Conservation (phyloP, 768 basidiomycete species). For the Bullera alba region DNA sequence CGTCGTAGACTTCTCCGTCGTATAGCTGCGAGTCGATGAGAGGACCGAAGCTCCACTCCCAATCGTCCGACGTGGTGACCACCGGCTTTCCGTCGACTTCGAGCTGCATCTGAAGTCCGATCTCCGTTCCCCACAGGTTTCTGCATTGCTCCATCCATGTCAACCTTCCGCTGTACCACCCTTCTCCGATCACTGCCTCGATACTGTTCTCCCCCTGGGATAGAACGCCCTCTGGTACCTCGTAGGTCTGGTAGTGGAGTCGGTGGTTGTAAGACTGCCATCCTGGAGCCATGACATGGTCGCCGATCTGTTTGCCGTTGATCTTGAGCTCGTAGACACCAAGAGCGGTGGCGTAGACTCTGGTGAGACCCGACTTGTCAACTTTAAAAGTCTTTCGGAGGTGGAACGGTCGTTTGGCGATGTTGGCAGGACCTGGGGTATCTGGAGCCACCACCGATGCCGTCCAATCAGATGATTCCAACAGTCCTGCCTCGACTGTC, state of each 20-base stretch:
- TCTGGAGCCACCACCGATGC: slow-evolving; percentile 7
- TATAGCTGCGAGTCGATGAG: slow-evolving; percentile 16
- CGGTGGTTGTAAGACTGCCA: slow-evolving; percentile 35
- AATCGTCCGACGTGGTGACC: slow-evolving; percentile 7
- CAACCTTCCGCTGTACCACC: slow-evolving; percentile 15
- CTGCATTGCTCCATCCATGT: neutral
- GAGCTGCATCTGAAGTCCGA: slow-evolving; percentile 9
- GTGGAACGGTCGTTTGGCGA: slow-evolving; percentile 25
- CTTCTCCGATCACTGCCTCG: slow-evolving; percentile 16
- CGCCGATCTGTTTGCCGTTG: slow-evolving; percentile 25
- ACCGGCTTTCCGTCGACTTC: slow-evolving; percentile 8
- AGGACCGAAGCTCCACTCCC: slow-evolving; percentile 21
- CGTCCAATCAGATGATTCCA: slow-evolving; percentile 19
- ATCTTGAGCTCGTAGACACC: slow-evolving; percentile 26
- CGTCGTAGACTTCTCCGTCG: slow-evolving; percentile 23
- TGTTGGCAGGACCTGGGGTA: neutral
- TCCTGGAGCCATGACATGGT: slow-evolving; percentile 29
- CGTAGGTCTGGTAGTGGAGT: slow-evolving; percentile 32
- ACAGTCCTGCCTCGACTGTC: slow-evolving; percentile 21
- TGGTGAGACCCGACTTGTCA: neutral
- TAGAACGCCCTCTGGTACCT: slow-evolving; percentile 10
- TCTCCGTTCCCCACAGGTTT: slow-evolving; percentile 13
- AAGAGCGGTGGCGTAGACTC: slow-evolving; percentile 31
- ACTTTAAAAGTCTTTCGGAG: slow-evolving; percentile 13
- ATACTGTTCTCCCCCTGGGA: slow-evolving; percentile 8